phyloP scores from a whole-genome alignment of 164 flowering plant species.

The Liquidambar formosana region DNA sequence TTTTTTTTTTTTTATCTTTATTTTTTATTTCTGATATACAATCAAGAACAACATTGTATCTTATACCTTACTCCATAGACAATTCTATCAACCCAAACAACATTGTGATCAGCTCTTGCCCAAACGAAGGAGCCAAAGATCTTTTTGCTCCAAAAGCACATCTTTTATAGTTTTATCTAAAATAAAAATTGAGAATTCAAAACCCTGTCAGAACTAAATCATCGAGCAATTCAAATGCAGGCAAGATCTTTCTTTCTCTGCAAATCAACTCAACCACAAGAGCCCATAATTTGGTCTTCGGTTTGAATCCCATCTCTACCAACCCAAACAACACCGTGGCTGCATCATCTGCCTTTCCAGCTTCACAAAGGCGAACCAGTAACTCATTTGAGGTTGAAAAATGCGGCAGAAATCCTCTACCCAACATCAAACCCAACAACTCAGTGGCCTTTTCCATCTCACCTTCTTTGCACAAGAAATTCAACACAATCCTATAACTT shows the following conservation, averaged over 20 bases:
- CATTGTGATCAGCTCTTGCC: neutral
- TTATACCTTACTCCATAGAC: no score
- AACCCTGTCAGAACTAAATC: conserved; percentile 25
- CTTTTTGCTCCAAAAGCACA: neutral
- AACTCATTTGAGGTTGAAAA: conserved; percentile 76
- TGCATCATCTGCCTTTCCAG: conserved; percentile 61
- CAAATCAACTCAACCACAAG: no score
- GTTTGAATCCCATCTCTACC: conserved; percentile 61
- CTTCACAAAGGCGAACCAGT: conserved; percentile 56
- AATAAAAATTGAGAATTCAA: no score
- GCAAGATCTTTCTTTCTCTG: conserved; percentile 70
- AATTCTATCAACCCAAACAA: no score
- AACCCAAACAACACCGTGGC: conserved; percentile 46
- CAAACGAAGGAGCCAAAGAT: neutral
- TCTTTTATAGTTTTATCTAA: no score
- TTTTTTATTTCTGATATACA: no score
- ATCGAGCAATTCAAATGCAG: conserved; percentile 66
- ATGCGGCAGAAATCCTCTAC: no score
- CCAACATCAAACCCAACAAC: conserved; percentile 65
- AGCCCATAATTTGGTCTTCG: conserved; percentile 64
- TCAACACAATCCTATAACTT: conserved; percentile 83
- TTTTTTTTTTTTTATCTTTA: no score
- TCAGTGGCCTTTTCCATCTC: conserved; percentile 50
- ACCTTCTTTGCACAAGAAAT: conserved; percentile 53
- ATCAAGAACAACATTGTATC: no score